phyloP scores from a whole-genome alignment of 78 protist genomes.

The Emiliania huxleyi region DNA sequence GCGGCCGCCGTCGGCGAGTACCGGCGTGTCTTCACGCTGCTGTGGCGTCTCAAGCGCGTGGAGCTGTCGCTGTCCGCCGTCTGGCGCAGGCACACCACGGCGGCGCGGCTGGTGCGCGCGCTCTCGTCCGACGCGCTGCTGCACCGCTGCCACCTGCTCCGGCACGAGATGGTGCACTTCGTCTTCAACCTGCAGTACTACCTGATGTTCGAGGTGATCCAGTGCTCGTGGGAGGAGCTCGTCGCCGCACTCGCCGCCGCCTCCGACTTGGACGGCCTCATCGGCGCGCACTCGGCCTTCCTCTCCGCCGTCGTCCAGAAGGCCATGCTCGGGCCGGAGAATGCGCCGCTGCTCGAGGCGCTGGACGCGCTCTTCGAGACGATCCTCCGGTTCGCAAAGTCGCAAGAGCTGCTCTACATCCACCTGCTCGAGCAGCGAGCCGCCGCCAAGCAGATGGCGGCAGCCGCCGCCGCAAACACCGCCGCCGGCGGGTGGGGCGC shows the following conservation, averaged over 20 bases:
- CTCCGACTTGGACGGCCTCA: not conserved
- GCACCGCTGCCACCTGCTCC: not conserved
- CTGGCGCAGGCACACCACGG: not conserved
- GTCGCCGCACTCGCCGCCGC: not conserved
- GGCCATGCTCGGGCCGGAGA: not conserved
- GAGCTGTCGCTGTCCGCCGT: not conserved
- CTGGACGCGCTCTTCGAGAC: not conserved
- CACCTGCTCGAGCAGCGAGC: not conserved
- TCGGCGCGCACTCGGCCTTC: not conserved
- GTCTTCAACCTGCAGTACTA: conserved; percentile 31
- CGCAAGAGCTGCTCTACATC: conserved; percentile 2
- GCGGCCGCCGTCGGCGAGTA: not conserved
- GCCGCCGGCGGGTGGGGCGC: not conserved
- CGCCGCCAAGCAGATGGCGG: not conserved
- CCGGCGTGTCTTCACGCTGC: not conserved
- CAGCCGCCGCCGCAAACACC: not conserved
- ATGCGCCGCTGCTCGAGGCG: not conserved
- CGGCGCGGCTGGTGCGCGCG: not conserved
- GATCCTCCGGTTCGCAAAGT: not conserved
- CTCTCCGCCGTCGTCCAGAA: not conserved
- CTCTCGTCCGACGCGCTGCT: not conserved
- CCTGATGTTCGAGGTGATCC: conserved; percentile 40
- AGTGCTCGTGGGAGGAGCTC: not conserved
- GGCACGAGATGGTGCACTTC: conserved; percentile 20
- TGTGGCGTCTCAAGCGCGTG: not conserved